Percentiles rank a stretch among this genome's conserved stretches.
These are phyloP conservation scores for Paramecium biaurelia DNA, from an alignment of 73 alveolate genomes.

Conservation along the genomic window DNA sequence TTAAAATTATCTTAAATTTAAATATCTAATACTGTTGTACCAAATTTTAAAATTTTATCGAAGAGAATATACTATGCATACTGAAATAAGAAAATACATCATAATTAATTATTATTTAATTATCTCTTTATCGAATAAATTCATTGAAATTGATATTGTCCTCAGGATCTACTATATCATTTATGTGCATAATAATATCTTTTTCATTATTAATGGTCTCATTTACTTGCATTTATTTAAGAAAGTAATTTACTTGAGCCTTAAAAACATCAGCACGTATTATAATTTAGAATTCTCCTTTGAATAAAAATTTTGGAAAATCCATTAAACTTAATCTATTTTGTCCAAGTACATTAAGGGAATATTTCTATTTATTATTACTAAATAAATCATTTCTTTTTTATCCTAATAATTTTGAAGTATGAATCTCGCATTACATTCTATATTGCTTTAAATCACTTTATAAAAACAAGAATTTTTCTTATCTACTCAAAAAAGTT, in stretches of 20 bases:
- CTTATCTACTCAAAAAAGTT: background rate
- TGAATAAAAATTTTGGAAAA: background rate
- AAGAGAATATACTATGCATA: background rate
- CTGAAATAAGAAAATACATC: background rate
- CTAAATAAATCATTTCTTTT: background rate
- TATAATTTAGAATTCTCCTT: background rate
- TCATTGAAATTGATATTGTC: slow-evolving; percentile 2
- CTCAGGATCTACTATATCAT: background rate
- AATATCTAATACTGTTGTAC: background rate
- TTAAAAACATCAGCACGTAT: background rate
- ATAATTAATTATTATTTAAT: slow-evolving; percentile 3
- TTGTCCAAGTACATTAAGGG: background rate
- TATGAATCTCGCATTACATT: background rate
- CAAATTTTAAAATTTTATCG: background rate
- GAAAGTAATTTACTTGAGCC: background rate
- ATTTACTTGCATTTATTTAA: background rate
- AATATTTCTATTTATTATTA: background rate
- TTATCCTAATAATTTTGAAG: background rate
- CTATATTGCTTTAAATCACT: slow-evolving; percentile 19
- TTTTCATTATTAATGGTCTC: background rate
- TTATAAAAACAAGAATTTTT: background rate
- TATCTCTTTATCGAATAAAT: slow-evolving; percentile 23
- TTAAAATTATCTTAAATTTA: background rate
- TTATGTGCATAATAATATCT: background rate
- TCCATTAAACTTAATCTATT: background rate